Evolutionary conservation across 805 yeast species (phyloP).

Genomic region (Wickerhamia fluorescens): DNA sequence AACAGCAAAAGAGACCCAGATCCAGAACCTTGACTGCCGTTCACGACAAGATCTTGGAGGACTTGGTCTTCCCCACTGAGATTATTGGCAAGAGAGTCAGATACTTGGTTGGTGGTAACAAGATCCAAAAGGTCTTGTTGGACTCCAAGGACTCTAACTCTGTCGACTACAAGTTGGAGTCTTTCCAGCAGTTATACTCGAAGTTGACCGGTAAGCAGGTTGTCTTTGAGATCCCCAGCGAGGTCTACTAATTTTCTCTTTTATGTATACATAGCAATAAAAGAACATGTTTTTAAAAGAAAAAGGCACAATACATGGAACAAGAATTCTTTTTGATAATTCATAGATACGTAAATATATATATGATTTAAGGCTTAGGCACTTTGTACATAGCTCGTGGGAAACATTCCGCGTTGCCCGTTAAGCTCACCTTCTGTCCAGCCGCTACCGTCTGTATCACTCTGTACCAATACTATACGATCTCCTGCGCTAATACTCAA

Average conservation of each 20-base stretch:
- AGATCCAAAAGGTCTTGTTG: slow-evolving; percentile 94
- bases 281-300: background rate
- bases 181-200: slow-evolving; percentile 97
- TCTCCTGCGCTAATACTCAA: slow-evolving; percentile 69
- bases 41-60: slow-evolving; percentile 98
- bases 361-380: no score
- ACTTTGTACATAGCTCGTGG: slow-evolving; percentile 61
- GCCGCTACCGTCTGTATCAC: slow-evolving; percentile 65
- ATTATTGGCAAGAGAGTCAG: slow-evolving; percentile 98
- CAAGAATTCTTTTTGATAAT: background rate
- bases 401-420: slow-evolving; percentile 65
- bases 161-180: slow-evolving; percentile 97
- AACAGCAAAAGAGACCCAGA: slow-evolving; percentile 98
- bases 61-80: slow-evolving; percentile 99
- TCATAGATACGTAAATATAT: no score
- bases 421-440: slow-evolving; percentile 90
- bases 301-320: background rate
- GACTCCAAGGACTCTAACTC: slow-evolving; percentile 96
- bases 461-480: slow-evolving; percentile 52
- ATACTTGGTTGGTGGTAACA: slow-evolving; percentile 98
- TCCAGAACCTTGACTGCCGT: slow-evolving; percentile 98
- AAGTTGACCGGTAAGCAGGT: slow-evolving; percentile 99
- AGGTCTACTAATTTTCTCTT: slow-evolving; percentile 26
- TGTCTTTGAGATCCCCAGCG: slow-evolving; percentile 82
- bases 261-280: background rate